These are phyloP conservation scores for Verticillium isaacii DNA, from an alignment of 2,329 filamentous ascomycete species.

Conservation along the genomic window DNA sequence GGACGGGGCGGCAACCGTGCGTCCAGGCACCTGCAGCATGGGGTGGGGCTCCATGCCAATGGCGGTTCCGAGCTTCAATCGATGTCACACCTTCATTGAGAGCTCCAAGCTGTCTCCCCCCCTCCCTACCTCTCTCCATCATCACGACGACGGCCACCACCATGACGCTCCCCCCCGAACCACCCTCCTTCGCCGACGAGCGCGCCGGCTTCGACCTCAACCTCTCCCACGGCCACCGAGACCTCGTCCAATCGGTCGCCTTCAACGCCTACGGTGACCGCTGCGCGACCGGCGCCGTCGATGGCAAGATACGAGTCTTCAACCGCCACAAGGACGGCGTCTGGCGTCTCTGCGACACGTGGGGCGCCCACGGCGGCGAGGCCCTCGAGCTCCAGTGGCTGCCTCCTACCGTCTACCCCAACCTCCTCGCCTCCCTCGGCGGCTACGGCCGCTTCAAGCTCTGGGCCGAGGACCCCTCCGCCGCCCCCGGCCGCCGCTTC, in stretches of 20 bases:
- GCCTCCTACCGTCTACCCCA: slow-evolving; percentile 78
- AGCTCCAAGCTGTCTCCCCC: not conserved
- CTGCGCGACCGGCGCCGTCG: slow-evolving; percentile 84
- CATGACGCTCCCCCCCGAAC: slow-evolving; percentile 2
- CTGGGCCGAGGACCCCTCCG: slow-evolving; percentile 86
- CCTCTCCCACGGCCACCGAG: slow-evolving; percentile 69
- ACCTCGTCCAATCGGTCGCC: slow-evolving; percentile 77
- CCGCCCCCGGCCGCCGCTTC: slow-evolving; percentile 77
- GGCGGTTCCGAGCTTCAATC: not conserved
- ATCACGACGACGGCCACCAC: not conserved
- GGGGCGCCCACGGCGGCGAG: slow-evolving; percentile 86
- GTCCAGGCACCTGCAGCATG: not conserved
- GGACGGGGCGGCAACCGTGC: not conserved
- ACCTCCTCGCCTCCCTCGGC: slow-evolving; percentile 81
- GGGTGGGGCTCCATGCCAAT: not conserved
- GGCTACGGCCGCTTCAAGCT: slow-evolving; percentile 87
- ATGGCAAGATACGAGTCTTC: slow-evolving; percentile 91
- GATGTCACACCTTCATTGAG: not conserved
- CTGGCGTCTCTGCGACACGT: slow-evolving; percentile 81
- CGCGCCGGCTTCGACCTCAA: slow-evolving; percentile 51
- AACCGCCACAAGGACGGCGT: slow-evolving; percentile 72
- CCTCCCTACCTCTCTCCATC: not conserved
- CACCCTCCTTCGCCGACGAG: slow-evolving; percentile 37
- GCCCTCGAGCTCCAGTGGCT: slow-evolving; percentile 95
- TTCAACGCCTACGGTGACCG: slow-evolving; percentile 93